Evolutionary conservation across 208 protist genomes (phyloP).

Genomic region (Acanthamoeba castellanii): DNA sequence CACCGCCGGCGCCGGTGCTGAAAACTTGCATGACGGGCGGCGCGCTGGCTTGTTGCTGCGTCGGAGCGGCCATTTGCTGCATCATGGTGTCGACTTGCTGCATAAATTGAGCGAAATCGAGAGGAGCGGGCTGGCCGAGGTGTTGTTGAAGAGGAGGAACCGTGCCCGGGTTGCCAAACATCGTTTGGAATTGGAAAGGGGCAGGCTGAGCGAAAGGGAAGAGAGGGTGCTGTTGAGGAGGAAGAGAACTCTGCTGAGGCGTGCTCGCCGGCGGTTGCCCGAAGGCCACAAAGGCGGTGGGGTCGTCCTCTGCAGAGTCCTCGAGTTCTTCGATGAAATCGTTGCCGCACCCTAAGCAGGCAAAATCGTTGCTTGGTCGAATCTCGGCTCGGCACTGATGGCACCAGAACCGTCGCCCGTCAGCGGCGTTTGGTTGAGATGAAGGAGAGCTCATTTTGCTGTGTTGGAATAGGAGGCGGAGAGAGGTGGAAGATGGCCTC

Average conservation of each 20-base stretch:
- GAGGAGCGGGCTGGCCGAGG: not conserved
- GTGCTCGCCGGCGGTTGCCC: not conserved
- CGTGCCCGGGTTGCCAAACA: constrained; percentile 11
- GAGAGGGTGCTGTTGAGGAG: not conserved
- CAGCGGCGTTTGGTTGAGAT: not conserved
- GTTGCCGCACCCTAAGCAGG: constrained; percentile 17
- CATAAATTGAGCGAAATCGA: constrained; percentile 44
- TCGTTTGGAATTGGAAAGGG: constrained; percentile 30
- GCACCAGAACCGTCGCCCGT: constrained; percentile 50
- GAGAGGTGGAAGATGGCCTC: not conserved
- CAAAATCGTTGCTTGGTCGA: not conserved
- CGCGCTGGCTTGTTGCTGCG: not conserved
- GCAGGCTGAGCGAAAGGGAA: not conserved
- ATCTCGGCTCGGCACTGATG: constrained; percentile 53
- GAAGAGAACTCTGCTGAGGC: not conserved
- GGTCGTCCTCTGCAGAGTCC: constrained; percentile 34
- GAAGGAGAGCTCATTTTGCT: not conserved
- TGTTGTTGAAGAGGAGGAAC: not conserved
- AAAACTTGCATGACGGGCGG: constrained; percentile 34
- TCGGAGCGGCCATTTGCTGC: constrained; percentile 18
- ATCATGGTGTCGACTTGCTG: constrained; percentile 56
- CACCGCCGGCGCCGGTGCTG: constrained; percentile 3
- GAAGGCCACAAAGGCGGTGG: constrained; percentile 25
- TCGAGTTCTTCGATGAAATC: constrained; percentile 71
- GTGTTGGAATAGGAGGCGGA: not conserved